A percentile compares a stretch with the other conserved stretches of the same genome.
These are phyloP conservation scores for Colletotrichum camelliae DNA, from an alignment of 2,329 filamentous ascomycete genomes.

Conservation along the genomic window DNA sequence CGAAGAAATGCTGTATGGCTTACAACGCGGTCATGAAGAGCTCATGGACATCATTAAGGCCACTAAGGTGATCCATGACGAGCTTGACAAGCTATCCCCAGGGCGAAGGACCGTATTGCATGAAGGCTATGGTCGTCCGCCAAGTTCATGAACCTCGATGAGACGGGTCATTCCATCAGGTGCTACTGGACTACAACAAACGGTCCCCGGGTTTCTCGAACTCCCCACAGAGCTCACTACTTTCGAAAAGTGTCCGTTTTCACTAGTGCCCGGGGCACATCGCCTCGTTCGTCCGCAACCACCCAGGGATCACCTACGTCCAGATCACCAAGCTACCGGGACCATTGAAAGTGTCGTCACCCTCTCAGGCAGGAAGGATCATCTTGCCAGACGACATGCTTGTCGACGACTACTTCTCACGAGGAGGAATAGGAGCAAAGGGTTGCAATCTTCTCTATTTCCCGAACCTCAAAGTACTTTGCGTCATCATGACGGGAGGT, in stretches of 20 bases:
- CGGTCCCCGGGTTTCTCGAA: background rate
- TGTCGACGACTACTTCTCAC: background rate
- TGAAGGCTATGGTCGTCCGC: background rate
- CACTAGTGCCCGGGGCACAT: too few species aligned
- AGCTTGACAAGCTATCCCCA: background rate
- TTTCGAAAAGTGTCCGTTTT: background rate
- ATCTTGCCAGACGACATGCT: background rate
- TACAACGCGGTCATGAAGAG: conserved; percentile 79
- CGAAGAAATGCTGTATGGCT: conserved; percentile 81
- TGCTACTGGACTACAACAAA: background rate
- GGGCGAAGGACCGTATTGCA: background rate
- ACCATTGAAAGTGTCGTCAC: too few species aligned
- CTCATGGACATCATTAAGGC: conserved; percentile 81
- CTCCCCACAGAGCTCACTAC: background rate
- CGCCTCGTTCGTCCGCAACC: background rate
- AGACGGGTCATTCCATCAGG: background rate
- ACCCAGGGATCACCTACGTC: too few species aligned
- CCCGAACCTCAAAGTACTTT: background rate
- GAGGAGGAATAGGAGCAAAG: background rate
- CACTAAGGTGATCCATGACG: conserved; percentile 59
- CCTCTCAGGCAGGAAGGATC: too few species aligned
- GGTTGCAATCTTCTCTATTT: background rate
- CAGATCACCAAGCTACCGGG: too few species aligned
- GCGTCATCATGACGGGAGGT: background rate
- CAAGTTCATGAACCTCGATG: background rate